phyloP scores from a whole-genome alignment of 106 monocot genomes.

The Dioscorea dumetorum region DNA sequence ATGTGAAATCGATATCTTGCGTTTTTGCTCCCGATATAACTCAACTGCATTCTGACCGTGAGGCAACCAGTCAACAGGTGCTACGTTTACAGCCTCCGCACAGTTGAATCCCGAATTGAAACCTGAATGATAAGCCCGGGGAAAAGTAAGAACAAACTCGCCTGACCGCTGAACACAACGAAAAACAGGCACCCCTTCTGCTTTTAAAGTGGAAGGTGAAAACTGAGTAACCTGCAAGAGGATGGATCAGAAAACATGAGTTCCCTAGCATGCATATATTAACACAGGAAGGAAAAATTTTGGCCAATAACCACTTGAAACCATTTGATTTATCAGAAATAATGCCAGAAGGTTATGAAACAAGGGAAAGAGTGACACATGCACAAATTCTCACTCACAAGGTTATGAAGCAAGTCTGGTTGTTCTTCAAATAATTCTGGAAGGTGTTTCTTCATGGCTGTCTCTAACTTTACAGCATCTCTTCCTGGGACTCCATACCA shows the following conservation, averaged over 20 bases:
- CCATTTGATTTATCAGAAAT: no score
- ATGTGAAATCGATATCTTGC: slow-evolving; percentile 68
- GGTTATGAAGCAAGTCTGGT: slow-evolving; percentile 57
- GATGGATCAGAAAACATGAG: slow-evolving; percentile 7
- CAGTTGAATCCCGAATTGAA: slow-evolving; percentile 86
- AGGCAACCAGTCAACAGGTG: slow-evolving; percentile 88
- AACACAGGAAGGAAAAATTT: not conserved
- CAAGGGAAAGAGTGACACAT: not conserved
- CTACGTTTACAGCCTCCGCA: slow-evolving; percentile 76
- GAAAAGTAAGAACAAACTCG: slow-evolving; percentile 85
- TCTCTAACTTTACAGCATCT: slow-evolving; percentile 50
- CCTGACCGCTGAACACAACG: slow-evolving; percentile 60
- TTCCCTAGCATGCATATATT: not conserved
- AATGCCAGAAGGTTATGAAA: not conserved
- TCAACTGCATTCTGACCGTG: slow-evolving; percentile 82
- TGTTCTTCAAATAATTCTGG: slow-evolving; percentile 60
- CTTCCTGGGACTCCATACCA: slow-evolving; percentile 72
- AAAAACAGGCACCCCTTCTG: slow-evolving; percentile 63
- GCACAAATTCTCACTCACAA: slow-evolving; percentile 35
- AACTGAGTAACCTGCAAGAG: slow-evolving; percentile 62
- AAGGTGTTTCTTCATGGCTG: slow-evolving; percentile 54
- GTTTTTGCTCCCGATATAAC: slow-evolving; percentile 58
- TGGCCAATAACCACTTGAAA: no score
- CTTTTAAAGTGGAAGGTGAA: slow-evolving; percentile 60
- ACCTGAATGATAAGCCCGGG: slow-evolving; percentile 80